A percentile compares a stretch with the other conserved stretches of the same genome.
Conservation (phyloP, 768 basidiomycete genomes). For the Clitopilus passeckerianus region DNA sequence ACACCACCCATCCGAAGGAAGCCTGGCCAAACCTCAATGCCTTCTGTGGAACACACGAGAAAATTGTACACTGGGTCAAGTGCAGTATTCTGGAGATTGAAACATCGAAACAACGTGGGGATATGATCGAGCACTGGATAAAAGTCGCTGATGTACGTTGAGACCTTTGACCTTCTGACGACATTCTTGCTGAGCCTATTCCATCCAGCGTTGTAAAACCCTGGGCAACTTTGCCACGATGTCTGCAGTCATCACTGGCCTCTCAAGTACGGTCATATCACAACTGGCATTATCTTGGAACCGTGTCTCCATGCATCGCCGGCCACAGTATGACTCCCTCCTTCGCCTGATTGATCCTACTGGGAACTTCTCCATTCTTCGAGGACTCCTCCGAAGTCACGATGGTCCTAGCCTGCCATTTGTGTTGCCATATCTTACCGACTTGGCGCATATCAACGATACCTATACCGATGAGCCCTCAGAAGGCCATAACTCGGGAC, state of each 20-base stretch:
- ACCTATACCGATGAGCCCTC: slow-evolving; percentile 34
- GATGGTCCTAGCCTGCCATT: slow-evolving; percentile 66
- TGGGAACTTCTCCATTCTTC: slow-evolving; percentile 53
- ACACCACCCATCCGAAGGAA: slow-evolving; percentile 39
- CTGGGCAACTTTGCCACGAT: slow-evolving; percentile 66
- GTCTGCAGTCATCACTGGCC: slow-evolving; percentile 59
- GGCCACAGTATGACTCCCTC: slow-evolving; percentile 45
- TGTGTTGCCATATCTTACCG: slow-evolving; percentile 57
- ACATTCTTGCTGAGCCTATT: slow-evolving; percentile 6
- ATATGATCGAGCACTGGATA: slow-evolving; percentile 69
- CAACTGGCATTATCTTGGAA: slow-evolving; percentile 63
- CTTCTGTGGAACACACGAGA: slow-evolving; percentile 60
- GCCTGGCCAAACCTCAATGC: slow-evolving; percentile 37
- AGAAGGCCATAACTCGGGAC: slow-evolving; percentile 8
- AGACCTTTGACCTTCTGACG: neutral
- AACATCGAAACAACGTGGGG: slow-evolving; percentile 45
- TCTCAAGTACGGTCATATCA: slow-evolving; percentile 54
- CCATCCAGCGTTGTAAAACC: slow-evolving; percentile 54
- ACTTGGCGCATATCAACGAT: slow-evolving; percentile 51
- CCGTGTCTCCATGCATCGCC: slow-evolving; percentile 40
- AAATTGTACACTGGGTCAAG: slow-evolving; percentile 64
- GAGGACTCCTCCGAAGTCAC: slow-evolving; percentile 34
- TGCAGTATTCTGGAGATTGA: slow-evolving; percentile 52
- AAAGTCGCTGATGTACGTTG: slow-evolving; percentile 67
- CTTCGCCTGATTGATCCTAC: slow-evolving; percentile 54